These are phyloP conservation scores for Chlamydomonas sp. DNA, from an alignment of 139 green algal genomes.

Conservation along the genomic window DNA sequence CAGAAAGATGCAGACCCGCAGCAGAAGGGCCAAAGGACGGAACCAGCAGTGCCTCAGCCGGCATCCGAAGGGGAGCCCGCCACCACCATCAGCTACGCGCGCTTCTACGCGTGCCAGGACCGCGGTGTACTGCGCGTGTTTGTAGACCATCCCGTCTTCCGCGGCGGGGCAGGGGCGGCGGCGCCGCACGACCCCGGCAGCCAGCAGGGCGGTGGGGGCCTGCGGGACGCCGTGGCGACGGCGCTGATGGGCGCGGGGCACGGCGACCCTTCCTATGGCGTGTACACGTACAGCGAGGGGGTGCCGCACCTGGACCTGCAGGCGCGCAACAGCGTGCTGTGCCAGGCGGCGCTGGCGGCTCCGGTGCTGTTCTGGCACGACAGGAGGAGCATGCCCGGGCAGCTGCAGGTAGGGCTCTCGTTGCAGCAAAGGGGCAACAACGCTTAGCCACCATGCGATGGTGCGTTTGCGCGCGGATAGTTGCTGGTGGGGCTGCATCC, in stretches of 20 bases:
- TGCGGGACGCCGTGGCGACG: neutral
- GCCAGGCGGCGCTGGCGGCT: conserved; percentile 82
- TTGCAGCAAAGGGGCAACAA: too few species aligned
- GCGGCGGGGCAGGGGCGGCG: neutral
- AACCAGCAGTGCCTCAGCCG: too few species aligned
- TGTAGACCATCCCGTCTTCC: conserved; percentile 83
- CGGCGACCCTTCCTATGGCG: neutral
- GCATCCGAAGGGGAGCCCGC: too few species aligned
- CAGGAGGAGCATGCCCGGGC: neutral
- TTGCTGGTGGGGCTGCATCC: too few species aligned
- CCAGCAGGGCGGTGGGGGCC: neutral
- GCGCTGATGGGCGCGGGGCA: neutral
- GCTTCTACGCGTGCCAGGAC: conserved; percentile 50
- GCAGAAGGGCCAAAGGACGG: neutral
- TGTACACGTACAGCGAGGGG: conserved; percentile 61
- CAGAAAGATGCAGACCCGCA: neutral
- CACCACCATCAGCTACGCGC: conserved; percentile 27
- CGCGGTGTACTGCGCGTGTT: conserved; percentile 82
- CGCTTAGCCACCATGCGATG: too few species aligned
- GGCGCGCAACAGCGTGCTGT: conserved; percentile 79
- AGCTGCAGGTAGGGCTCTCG: neutral
- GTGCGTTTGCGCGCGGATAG: too few species aligned
- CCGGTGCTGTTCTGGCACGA: conserved; percentile 71
- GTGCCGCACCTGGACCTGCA: conserved; percentile 54
- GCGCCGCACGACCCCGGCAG: neutral